These are phyloP conservation scores for Chaetomium fimeti DNA, from an alignment of 495 filamentous ascomycete genomes.

Conservation along the genomic window DNA sequence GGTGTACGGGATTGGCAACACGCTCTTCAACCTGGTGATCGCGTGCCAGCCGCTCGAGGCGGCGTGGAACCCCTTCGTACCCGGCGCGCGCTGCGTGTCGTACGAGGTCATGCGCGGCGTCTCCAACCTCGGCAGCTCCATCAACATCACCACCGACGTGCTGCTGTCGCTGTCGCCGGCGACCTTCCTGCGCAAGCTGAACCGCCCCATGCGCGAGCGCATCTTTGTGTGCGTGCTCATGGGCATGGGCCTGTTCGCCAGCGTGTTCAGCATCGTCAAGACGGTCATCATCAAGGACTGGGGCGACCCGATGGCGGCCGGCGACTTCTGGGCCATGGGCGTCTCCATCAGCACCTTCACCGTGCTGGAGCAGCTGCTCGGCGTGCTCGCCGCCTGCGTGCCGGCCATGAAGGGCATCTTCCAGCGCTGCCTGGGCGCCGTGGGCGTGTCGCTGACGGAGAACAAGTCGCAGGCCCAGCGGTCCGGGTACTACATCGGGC, in stretches of 20 bases:
- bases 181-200: slow-evolving; percentile 30
- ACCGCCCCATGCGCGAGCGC: slow-evolving; percentile 31
- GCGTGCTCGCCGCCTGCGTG: slow-evolving; percentile 33
- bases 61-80: slow-evolving; percentile 25
- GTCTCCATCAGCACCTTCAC: slow-evolving; percentile 33
- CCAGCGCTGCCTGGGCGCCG: slow-evolving; percentile 18
- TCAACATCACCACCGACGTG: slow-evolving; percentile 34
- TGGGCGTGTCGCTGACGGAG: slow-evolving; percentile 28
- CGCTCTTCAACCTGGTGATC: slow-evolving; percentile 28
- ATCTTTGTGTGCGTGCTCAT: slow-evolving; percentile 34
- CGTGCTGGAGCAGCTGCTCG: slow-evolving; percentile 28
- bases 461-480: slow-evolving; percentile 6
- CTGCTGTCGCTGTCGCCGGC: slow-evolving; percentile 29
- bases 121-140: slow-evolving; percentile 24
- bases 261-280: slow-evolving; percentile 28
- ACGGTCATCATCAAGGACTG: slow-evolving; percentile 30
- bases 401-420: slow-evolving; percentile 31
- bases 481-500: slow-evolving; percentile 10
- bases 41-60: slow-evolving; percentile 28
- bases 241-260: slow-evolving; percentile 33
- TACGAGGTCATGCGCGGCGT: slow-evolving; percentile 23
- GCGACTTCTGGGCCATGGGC: slow-evolving; percentile 24
- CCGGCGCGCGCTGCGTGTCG: slow-evolving; percentile 22
- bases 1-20: slow-evolving; percentile 53
- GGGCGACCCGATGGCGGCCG: slow-evolving; percentile 14